Evolutionary conservation across 2,329 filamentous ascomycete genomes (phyloP).

Genomic region (Verticillium albo-atrum): DNA sequence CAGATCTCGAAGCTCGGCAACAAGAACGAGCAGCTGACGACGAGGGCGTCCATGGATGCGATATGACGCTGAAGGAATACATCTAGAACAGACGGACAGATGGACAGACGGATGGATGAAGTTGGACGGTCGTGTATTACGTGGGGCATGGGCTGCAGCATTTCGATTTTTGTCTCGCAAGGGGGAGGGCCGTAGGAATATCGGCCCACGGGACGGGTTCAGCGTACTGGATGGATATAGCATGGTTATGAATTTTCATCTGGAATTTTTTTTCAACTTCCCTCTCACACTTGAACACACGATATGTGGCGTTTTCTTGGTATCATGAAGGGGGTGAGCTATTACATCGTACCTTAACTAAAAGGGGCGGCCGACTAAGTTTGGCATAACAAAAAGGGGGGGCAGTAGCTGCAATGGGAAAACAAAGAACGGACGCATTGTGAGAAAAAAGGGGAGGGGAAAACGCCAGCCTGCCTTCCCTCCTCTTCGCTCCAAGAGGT

Average conservation of each 20-base stretch:
- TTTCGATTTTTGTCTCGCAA: background rate
- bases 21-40: conserved; percentile 91
- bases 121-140: background rate
- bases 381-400: background rate
- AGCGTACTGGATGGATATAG: background rate
- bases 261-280: too few species aligned
- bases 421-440: conserved; percentile 9
- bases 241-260: background rate
- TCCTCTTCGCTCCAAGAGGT: background rate
- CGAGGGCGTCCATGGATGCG: conserved; percentile 71
- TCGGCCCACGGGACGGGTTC: background rate
- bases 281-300: background rate
- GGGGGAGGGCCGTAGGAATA: too few species aligned
- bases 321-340: conserved; percentile 41
- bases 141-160: conserved; percentile 1
- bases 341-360: conserved; percentile 32
- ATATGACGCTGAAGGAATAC: conserved; percentile 51
- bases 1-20: conserved; percentile 96
- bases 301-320: conserved; percentile 23
- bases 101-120: background rate
- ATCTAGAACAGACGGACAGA: background rate
- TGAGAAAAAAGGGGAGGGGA: conserved; percentile 14
- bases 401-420: conserved; percentile 7
- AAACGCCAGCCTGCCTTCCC: conserved; percentile 8
- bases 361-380: background rate